Evolutionary conservation across 2,329 filamentous ascomycete genomes (phyloP), one percentile per base, ranked within the genome.

Genomic region (Aspergillus brunneoviolaceus): DNA sequence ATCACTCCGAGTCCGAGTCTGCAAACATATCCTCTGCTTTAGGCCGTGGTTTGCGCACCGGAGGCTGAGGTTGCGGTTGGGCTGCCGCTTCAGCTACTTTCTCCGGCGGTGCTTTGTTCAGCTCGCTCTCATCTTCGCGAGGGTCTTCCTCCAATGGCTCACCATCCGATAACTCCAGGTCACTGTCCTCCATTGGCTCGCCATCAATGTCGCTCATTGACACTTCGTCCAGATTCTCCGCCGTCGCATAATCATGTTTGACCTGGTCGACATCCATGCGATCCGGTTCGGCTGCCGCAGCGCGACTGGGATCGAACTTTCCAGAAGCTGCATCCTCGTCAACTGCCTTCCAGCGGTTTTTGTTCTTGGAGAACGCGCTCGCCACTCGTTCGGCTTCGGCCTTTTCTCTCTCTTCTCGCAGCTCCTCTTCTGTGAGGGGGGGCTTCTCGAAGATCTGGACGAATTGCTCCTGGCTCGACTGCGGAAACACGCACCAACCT

Each of bases 21-120:
- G 89, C 90, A 84, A 95, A 96, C 90, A 95, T 93, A 71, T 95
- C 91, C 66, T 90, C 89, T 4, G 91, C 90, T 66, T 87, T 87
- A 75, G 91, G 89, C 63, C 89, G 84, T 70, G 85, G 89, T 67
- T 84, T 76, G 80, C 64, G 80, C 70, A 59, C 71, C 61, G 69
- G 69, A 62, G 74, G 76, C 51, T 67, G 69, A 58, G 45, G 65
- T 55, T 65, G 69, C 58, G 53, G 70, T 66, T 60, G 72, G 63
- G 51, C 70, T 68, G 57, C 65, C 27, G 67, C 51, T 33, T 69
- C 66, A 29, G 66, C 57, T 45, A 59, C 56, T 19, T 65, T 62
- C 62, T 68, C 63, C 49, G 58, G 50, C 57, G 65, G 58, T 49
- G 69, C 55, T 35, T 62, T 67, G 25, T 65, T 65, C 58, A 64